A percentile compares a stretch with the other conserved stretches of the same genome.
Evolutionary conservation across 805 yeast species (phyloP).

Genomic region (Starmerella sirachaensis): DNA sequence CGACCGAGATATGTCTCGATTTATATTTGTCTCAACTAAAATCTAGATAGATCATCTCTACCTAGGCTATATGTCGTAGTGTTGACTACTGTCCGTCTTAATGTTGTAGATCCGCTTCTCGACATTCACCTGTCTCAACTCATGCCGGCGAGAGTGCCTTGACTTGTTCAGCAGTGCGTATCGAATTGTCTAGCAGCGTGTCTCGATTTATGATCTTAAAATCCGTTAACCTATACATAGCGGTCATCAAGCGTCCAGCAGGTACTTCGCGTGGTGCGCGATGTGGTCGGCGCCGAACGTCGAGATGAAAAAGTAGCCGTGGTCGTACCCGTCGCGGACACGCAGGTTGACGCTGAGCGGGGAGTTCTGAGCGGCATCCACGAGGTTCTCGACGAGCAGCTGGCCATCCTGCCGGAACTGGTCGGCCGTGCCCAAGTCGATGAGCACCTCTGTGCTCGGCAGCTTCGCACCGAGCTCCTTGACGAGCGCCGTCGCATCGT

Average conservation of each 20-base stretch:
- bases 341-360: slow-evolving; percentile 47
- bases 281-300: slow-evolving; percentile 75
- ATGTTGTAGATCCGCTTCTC: too few relatives aligned
- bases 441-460: slow-evolving; percentile 46
- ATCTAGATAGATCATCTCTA: too few relatives aligned
- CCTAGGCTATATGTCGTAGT: too few relatives aligned
- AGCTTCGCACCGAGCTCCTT: slow-evolving; percentile 37
- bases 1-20: too few relatives aligned
- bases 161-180: too few relatives aligned
- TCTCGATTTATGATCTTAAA: too few relatives aligned
- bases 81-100: too few relatives aligned
- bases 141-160: too few relatives aligned
- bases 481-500: slow-evolving; percentile 77
- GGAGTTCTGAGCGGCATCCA: slow-evolving; percentile 46
- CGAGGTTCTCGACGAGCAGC: slow-evolving; percentile 63
- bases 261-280: slow-evolving; percentile 66
- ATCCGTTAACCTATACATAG: too few relatives aligned
- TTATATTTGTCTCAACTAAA: too few relatives aligned
- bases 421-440: slow-evolving; percentile 75
- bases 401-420: slow-evolving; percentile 53
- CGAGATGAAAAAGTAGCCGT: slow-evolving; percentile 75
- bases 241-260: slow-evolving; percentile 22
- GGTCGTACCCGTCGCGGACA: slow-evolving; percentile 76
- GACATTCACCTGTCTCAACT: too few relatives aligned
- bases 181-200: too few relatives aligned